These are phyloP conservation scores for Dentipellis sp. DNA, from an alignment of 768 basidiomycete genomes.

Conservation along the genomic window DNA sequence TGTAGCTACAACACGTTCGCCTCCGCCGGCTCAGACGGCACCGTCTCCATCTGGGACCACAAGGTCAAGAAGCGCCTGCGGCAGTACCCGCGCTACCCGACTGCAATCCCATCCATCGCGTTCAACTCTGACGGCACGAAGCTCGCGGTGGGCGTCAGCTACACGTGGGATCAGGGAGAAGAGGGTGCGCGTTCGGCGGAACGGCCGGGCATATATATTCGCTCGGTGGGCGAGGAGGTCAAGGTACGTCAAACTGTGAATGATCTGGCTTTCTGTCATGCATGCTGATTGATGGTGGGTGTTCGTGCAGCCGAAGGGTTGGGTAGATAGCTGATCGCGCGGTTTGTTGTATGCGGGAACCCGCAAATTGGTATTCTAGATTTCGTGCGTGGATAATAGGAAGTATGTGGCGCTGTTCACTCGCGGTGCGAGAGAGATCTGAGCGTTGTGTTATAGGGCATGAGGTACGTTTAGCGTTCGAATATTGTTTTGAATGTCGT, in stretches of 20 bases:
- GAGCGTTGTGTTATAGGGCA: background rate
- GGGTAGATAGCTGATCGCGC: conserved; percentile 9
- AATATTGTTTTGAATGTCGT: no score
- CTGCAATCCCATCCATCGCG: conserved; percentile 67
- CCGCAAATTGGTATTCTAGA: background rate
- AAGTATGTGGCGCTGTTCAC: background rate
- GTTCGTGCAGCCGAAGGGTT: conserved; percentile 20
- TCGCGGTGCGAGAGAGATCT: background rate
- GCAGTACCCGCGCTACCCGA: conserved; percentile 75
- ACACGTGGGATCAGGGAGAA: conserved; percentile 88
- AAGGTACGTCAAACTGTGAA: conserved; percentile 37
- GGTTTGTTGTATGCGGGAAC: background rate
- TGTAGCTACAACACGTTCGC: conserved; percentile 87
- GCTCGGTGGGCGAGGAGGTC: conserved; percentile 67
- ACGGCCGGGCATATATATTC: conserved; percentile 50
- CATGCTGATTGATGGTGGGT: background rate
- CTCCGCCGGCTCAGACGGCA: conserved; percentile 89
- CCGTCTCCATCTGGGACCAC: conserved; percentile 96
- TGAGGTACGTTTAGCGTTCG: background rate
- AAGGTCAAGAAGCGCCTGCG: conserved; percentile 91
- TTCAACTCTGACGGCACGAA: conserved; percentile 81
- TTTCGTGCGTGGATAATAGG: background rate
- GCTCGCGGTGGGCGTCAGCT: conserved; percentile 77
- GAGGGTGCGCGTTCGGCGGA: conserved; percentile 57
- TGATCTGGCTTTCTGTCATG: no score